A percentile compares a stretch with the other conserved stretches of the same genome.
phyloP scores from a whole-genome alignment of 129 eudicot species.

The Erigeron canadensis region DNA sequence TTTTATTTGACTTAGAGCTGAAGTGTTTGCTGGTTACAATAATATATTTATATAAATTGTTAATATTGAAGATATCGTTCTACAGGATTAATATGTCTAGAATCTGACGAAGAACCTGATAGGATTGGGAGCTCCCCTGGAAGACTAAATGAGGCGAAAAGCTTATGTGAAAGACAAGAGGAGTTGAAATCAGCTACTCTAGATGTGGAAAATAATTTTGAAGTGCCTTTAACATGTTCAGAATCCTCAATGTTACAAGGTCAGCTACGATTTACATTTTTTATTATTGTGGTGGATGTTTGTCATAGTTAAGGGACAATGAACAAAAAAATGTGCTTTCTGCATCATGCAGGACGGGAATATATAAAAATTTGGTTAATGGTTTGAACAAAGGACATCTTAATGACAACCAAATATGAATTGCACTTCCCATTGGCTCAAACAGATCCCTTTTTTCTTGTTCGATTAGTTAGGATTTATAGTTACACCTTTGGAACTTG shows the following conservation, averaged over 20 bases:
- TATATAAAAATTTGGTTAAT: neutral
- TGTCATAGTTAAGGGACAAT: neutral
- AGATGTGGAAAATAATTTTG: slow-evolving; percentile 36
- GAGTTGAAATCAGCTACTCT: slow-evolving; percentile 23
- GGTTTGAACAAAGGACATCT: neutral
- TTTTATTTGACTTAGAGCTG: neutral
- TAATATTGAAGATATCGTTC: neutral
- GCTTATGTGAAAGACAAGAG: slow-evolving; percentile 19
- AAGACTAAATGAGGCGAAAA: slow-evolving; percentile 26
- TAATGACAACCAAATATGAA: neutral
- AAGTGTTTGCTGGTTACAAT: slow-evolving; percentile 18
- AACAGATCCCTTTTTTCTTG: neutral
- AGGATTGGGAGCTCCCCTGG: slow-evolving; percentile 18
- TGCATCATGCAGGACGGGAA: neutral
- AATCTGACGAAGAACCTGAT: slow-evolving; percentile 72
- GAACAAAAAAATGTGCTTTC: neutral
- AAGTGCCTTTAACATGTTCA: slow-evolving; percentile 33
- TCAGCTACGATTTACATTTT: slow-evolving; percentile 8
- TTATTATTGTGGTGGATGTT: slow-evolving; percentile 1
- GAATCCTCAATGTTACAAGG: slow-evolving; percentile 40
- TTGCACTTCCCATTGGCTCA: neutral
- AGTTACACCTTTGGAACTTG: neutral
- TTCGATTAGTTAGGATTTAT: neutral
- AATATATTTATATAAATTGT: slow-evolving; percentile 1
- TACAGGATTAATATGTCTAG: slow-evolving; percentile 63